A percentile compares a stretch with the other conserved stretches of the same genome.
Evolutionary conservation across 345 rosid genomes (phyloP).

Genomic region (Ricinus communis): DNA sequence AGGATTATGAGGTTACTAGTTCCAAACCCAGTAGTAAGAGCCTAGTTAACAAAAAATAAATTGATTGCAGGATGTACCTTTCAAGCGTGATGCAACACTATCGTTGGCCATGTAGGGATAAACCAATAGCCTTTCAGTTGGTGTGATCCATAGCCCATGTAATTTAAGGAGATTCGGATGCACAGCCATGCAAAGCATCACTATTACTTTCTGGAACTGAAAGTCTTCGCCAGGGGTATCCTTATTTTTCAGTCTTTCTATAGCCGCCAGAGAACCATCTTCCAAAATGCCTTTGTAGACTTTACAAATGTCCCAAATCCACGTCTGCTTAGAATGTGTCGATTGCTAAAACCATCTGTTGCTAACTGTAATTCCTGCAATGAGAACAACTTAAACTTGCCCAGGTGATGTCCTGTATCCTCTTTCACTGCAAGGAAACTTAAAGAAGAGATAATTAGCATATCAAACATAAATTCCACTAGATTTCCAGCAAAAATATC

Average conservation of each 20-base stretch:
- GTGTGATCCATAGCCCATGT: slow-evolving; percentile 1
- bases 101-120: slow-evolving; percentile 16
- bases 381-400: slow-evolving; percentile 23
- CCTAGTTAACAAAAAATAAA: too few species aligned
- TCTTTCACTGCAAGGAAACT: slow-evolving; percentile 20
- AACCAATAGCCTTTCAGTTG: slow-evolving; percentile 11
- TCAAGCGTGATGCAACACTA: slow-evolving; percentile 9
- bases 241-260: slow-evolving; percentile 1
- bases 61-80: not conserved
- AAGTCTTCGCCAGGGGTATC: not conserved
- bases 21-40: too few species aligned
- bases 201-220: slow-evolving; percentile 6
- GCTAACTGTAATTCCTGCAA: slow-evolving; percentile 9
- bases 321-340: slow-evolving; percentile 7
- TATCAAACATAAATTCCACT: too few species aligned
- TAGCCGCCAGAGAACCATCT: slow-evolving; percentile 14
- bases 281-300: slow-evolving; percentile 9
- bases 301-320: slow-evolving; percentile 7
- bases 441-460: not conserved
- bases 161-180: slow-evolving; percentile 15
- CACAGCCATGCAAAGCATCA: slow-evolving; percentile 11
- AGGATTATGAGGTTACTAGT: too few species aligned
- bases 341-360: slow-evolving; percentile 8
- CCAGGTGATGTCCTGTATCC: slow-evolving; percentile 22
- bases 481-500: not conserved